These are phyloP conservation scores for Clavispora phyllophila DNA, from an alignment of 805 yeast species.

Conservation along the genomic window DNA sequence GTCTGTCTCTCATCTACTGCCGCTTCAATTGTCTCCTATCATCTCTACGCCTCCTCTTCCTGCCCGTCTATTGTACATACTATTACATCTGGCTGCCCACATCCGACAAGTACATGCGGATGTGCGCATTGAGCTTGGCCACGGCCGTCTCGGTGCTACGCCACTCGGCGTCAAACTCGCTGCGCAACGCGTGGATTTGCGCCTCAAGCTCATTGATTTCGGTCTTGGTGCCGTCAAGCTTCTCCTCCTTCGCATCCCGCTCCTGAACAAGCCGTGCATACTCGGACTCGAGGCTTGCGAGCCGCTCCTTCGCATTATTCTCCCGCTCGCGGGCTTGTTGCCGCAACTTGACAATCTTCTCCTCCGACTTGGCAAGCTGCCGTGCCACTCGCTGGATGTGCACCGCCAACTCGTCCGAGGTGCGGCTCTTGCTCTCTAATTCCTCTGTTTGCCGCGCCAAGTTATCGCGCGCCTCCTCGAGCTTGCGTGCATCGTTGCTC, in stretches of 20 bases:
- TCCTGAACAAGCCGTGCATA: constrained; percentile 47
- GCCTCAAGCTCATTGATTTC: constrained; percentile 42
- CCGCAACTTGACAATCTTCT: constrained; percentile 41
- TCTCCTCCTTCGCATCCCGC: constrained; percentile 43
- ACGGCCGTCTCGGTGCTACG: constrained; percentile 50
- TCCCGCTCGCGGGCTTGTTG: constrained; percentile 44
- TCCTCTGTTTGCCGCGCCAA: constrained; percentile 26
- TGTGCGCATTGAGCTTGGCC: constrained; percentile 50
- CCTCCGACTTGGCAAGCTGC: constrained; percentile 46
- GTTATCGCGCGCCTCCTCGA: constrained; percentile 37
- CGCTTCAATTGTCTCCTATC: too few relatives aligned
- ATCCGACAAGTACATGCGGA: constrained; percentile 48
- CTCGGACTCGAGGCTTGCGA: constrained; percentile 40
- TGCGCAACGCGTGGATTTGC: constrained; percentile 33
- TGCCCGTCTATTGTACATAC: neutral
- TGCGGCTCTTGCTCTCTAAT: constrained; percentile 32
- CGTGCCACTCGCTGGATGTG: constrained; percentile 43
- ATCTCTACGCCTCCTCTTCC: constrained; percentile 4
- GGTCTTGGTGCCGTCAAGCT: constrained; percentile 43
- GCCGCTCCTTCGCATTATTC: constrained; percentile 34
- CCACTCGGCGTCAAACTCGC: constrained; percentile 48
- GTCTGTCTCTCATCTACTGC: too few relatives aligned
- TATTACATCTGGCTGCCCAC: constrained; percentile 35
- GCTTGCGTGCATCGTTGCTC: constrained; percentile 39
- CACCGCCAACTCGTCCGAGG: constrained; percentile 37